Percentiles rank a stretch among this genome's conserved stretches.
Evolutionary conservation across 2,329 filamentous ascomycete species (phyloP).

Genomic region (Aspergillus flavus): DNA sequence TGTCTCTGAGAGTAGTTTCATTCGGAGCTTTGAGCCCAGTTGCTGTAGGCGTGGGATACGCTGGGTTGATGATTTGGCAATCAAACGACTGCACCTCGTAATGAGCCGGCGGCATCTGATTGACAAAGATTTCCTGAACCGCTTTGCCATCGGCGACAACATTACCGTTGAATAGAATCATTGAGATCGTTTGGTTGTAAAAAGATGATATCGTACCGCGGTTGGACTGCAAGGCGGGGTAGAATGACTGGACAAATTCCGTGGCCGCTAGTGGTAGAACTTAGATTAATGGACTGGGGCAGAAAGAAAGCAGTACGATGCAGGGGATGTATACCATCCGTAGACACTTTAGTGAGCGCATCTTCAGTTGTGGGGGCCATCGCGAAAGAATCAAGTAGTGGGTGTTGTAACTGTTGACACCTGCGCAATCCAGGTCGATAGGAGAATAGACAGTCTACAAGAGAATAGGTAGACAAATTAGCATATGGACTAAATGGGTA

Average conservation of each 20-base stretch:
- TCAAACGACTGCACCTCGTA: slow-evolving; percentile 79
- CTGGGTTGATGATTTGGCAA: slow-evolving; percentile 74
- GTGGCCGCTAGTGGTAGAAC: slow-evolving; percentile 61
- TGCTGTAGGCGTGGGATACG: slow-evolving; percentile 60
- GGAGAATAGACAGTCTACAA: neutral
- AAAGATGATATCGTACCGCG: slow-evolving; percentile 64
- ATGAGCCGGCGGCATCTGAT: slow-evolving; percentile 62
- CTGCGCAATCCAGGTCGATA: neutral
- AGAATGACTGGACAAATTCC: slow-evolving; percentile 73
- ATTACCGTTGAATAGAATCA: slow-evolving; percentile 81
- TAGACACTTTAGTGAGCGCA: slow-evolving; percentile 44
- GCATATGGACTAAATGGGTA: too few relatives aligned
- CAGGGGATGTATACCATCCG: slow-evolving; percentile 41
- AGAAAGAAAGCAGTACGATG: neutral
- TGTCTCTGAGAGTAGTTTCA: slow-evolving; percentile 57
- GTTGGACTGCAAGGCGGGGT: slow-evolving; percentile 68
- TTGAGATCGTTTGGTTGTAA: slow-evolving; percentile 65
- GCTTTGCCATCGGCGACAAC: slow-evolving; percentile 63
- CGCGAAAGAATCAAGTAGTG: slow-evolving; percentile 4
- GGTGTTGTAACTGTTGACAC: neutral
- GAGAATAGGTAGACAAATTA: neutral
- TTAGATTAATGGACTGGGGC: neutral
- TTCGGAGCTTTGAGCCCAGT: slow-evolving; percentile 40
- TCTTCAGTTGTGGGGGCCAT: slow-evolving; percentile 40
- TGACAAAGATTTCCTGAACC: slow-evolving; percentile 69